phyloP scores from a whole-genome alignment of 768 basidiomycete species.

The Termitomyces sp. region DNA sequence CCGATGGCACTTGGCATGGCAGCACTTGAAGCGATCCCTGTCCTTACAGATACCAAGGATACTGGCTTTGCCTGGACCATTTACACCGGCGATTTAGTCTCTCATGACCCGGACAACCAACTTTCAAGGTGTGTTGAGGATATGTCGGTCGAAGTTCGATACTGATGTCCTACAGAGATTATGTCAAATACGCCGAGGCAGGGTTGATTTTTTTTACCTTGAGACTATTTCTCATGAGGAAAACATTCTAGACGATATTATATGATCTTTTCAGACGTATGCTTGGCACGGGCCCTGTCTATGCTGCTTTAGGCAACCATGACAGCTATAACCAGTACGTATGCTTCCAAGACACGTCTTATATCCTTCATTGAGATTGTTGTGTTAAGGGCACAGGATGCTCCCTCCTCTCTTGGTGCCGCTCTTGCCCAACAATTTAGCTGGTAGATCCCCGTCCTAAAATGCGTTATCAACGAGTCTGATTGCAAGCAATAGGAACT shows the following conservation, averaged over 20 bases:
- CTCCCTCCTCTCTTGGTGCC: slow-evolving; percentile 54
- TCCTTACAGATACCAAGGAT: slow-evolving; percentile 54
- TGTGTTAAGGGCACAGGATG: slow-evolving; percentile 49
- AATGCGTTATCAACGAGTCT: neutral
- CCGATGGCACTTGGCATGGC: slow-evolving; percentile 59
- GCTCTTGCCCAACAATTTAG: slow-evolving; percentile 56
- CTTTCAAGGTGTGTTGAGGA: slow-evolving; percentile 45
- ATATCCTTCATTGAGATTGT: neutral
- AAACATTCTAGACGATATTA: slow-evolving; percentile 45
- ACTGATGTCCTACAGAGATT: slow-evolving; percentile 36
- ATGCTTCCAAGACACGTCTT: neutral
- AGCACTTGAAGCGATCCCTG: slow-evolving; percentile 64
- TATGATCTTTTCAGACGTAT: slow-evolving; percentile 63
- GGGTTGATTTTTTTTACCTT: neutral
- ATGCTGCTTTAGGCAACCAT: slow-evolving; percentile 74
- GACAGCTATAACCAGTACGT: slow-evolving; percentile 66
- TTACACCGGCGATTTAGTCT: slow-evolving; percentile 72
- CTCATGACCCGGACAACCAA: slow-evolving; percentile 67
- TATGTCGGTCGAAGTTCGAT: neutral
- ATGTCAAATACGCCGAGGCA: slow-evolving; percentile 62
- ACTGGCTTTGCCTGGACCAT: slow-evolving; percentile 63
- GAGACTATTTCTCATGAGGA: neutral
- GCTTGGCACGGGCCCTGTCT: slow-evolving; percentile 67
- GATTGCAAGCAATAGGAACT: slow-evolving; percentile 48
- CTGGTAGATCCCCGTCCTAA: slow-evolving; percentile 39